Conservation (phyloP, 2,329 filamentous ascomycete species). For the Hypoxylon sp. region DNA sequence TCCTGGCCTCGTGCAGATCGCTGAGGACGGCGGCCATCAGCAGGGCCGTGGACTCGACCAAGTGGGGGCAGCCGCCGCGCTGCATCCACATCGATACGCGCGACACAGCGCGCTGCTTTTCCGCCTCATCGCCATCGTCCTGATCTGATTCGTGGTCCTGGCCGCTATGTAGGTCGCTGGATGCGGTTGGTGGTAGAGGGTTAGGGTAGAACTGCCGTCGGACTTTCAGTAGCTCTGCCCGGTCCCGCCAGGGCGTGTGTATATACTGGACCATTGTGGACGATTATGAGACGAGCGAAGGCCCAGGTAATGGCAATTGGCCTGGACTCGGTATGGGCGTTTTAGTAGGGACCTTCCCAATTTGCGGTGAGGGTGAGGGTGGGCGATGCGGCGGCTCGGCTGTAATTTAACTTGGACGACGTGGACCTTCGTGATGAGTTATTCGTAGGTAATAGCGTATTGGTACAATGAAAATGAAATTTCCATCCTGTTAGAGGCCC, state of each 20-base stretch:
- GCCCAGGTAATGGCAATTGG: background rate
- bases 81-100: constrained; percentile 76
- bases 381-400: background rate
- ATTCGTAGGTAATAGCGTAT: background rate
- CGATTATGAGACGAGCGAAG: background rate
- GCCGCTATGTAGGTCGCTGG: constrained; percentile 18
- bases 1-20: constrained; percentile 61
- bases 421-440: background rate
- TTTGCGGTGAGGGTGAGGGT: background rate
- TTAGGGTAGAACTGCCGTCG: constrained; percentile 72
- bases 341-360: background rate
- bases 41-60: constrained; percentile 82
- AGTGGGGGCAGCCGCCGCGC: constrained; percentile 79
- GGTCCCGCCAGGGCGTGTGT: constrained; percentile 79
- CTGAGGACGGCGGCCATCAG: constrained; percentile 76
- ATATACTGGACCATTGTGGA: constrained; percentile 74
- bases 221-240: constrained; percentile 72
- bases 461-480: constrained; percentile 18
- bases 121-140: constrained; percentile 32
- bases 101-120: constrained; percentile 63
- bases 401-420: constrained; percentile 20
- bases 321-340: background rate
- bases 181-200: constrained; percentile 17
- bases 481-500: constrained; percentile 32
- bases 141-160: constrained; percentile 33